Evolutionary conservation across 176 grass and related monocot species (phyloP).

Genomic region (Raddia distichophylla): DNA sequence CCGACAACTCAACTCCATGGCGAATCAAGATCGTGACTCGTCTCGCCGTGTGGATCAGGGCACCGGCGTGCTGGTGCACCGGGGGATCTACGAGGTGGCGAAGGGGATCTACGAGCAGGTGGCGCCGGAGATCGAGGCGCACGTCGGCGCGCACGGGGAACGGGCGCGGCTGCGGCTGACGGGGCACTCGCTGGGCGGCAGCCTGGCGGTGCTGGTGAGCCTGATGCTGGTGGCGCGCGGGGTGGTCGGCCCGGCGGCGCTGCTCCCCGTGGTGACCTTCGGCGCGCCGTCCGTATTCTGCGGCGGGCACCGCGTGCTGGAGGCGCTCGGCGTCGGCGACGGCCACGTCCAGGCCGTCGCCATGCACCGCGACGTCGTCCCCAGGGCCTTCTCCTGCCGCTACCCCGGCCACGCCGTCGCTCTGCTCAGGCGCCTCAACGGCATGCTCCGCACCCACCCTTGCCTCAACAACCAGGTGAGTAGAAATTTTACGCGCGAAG

Average conservation of each 20-base stretch:
- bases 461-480: conserved; percentile 81
- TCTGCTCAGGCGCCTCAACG: conserved; percentile 82
- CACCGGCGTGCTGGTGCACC: conserved; percentile 82
- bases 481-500: background rate
- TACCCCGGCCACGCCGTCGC: conserved; percentile 81
- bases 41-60: conserved; percentile 14
- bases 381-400: conserved; percentile 90
- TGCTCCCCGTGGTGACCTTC: conserved; percentile 84
- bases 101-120: conserved; percentile 96
- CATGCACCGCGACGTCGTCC: conserved; percentile 97
- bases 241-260: conserved; percentile 38
- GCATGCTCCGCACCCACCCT: conserved; percentile 65
- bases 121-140: conserved; percentile 62
- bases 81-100: conserved; percentile 96
- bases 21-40: background rate
- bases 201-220: conserved; percentile 77
- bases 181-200: conserved; percentile 98
- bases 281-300: conserved; percentile 95
- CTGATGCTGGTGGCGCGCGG: conserved; percentile 84
- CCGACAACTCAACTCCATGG: background rate
- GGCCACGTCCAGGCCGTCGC: conserved; percentile 67
- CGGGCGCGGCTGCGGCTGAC: conserved; percentile 64
- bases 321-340: conserved; percentile 71
- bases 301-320: conserved; percentile 67
- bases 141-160: conserved; percentile 40